Evolutionary conservation across 768 basidiomycete species (phyloP).

Genomic region (Lyophyllum atratum): DNA sequence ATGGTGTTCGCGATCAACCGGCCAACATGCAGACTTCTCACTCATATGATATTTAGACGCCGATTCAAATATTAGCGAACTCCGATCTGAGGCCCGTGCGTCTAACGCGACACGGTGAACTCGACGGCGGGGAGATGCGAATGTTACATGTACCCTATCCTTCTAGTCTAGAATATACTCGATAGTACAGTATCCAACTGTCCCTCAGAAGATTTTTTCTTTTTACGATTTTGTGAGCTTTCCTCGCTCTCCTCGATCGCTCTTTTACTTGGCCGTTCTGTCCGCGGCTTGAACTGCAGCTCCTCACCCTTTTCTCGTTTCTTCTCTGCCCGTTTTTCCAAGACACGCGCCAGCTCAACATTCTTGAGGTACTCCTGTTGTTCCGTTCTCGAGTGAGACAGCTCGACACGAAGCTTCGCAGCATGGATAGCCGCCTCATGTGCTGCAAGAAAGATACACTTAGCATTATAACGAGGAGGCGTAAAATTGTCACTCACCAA

Average conservation of each 20-base stretch:
- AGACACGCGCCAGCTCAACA: conserved; percentile 87
- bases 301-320: conserved; percentile 61
- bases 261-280: conserved; percentile 33
- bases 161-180: conserved; percentile 16
- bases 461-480: background rate
- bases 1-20: conserved; percentile 66
- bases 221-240: conserved; percentile 23
- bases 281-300: conserved; percentile 39
- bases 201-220: conserved; percentile 25
- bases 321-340: conserved; percentile 78
- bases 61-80: conserved; percentile 28
- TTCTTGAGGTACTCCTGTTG: conserved; percentile 93
- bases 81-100: conserved; percentile 18
- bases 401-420: conserved; percentile 88
- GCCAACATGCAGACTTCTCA: conserved; percentile 22
- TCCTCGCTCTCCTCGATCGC: conserved; percentile 24
- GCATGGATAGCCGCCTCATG: conserved; percentile 90
- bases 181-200: conserved; percentile 18
- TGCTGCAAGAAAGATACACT: conserved; percentile 47
- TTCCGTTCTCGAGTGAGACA: conserved; percentile 84
- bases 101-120: background rate
- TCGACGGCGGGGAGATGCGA: background rate
- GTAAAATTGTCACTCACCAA: conserved; percentile 62
- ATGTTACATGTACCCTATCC: background rate
- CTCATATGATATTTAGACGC: conserved; percentile 39